Percentiles rank a stretch among this genome's conserved stretches.
Conservation (phyloP, 169 alveolate genomes). For the Eimeria acervulina region DNA sequence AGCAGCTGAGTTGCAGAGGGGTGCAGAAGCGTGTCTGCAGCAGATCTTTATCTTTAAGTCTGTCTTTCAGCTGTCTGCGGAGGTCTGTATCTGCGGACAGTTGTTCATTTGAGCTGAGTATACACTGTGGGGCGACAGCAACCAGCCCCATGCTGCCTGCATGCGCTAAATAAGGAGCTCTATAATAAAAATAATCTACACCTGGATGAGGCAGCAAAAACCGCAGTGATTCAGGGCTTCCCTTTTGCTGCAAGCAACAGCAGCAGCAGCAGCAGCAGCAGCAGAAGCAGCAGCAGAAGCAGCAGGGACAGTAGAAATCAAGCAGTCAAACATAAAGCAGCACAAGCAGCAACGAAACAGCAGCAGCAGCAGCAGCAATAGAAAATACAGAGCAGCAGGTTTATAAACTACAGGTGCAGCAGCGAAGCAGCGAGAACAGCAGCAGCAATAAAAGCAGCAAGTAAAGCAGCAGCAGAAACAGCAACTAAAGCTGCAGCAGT, state of each 20-base stretch:
- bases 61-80: background rate
- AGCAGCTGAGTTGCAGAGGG: too few relatives aligned
- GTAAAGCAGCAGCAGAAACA: background rate
- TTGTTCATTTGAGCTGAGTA: background rate
- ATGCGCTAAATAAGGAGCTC: constrained; percentile 43
- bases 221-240: background rate
- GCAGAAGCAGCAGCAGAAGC: constrained; percentile 40
- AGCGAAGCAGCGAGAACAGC: background rate
- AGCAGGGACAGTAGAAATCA: background rate
- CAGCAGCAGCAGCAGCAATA: background rate
- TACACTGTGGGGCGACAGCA: constrained; percentile 28
- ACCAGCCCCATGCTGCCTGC: background rate
- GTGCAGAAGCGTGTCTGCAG: background rate
- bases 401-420: too few relatives aligned
- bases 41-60: background rate
- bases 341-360: background rate
- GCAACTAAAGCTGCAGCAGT: background rate
- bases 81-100: constrained; percentile 52
- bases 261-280: constrained; percentile 53
- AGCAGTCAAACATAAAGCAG: background rate
- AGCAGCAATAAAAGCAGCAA: constrained; percentile 26
- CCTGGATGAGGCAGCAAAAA: background rate
- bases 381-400: too few relatives aligned
- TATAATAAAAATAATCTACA: constrained; percentile 1
- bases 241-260: background rate